A percentile compares a stretch with the other conserved stretches of the same genome.
Conservation (phyloP, 2,329 filamentous ascomycete species). For the Botryosphaeria dothidea region DNA sequence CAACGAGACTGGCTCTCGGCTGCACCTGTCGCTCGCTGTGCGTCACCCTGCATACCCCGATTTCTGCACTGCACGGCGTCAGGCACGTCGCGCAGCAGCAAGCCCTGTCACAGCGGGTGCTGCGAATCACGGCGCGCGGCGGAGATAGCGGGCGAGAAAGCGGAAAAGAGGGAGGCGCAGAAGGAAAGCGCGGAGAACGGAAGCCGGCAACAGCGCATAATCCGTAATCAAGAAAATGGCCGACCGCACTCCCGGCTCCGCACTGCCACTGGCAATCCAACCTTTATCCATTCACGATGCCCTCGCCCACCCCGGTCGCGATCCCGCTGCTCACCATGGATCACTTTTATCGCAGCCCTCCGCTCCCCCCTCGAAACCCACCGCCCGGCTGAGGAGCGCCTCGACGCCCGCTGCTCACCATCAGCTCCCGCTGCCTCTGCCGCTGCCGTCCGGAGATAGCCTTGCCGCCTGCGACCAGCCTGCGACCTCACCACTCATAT, state of each 20-base stretch:
- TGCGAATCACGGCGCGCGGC: not conserved
- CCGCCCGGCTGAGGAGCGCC: constrained; percentile 12
- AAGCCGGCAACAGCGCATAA: constrained; percentile 5
- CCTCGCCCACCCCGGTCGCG: not conserved
- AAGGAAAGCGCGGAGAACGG: not conserved
- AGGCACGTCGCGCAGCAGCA: constrained; percentile 3
- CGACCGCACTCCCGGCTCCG: not conserved
- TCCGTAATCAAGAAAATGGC: not conserved
- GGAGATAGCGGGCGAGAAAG: not conserved
- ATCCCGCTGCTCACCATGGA: not conserved
- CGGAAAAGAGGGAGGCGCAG: not conserved
- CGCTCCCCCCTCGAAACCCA: not conserved
- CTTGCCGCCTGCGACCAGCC: not conserved
- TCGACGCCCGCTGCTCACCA: constrained; percentile 1
- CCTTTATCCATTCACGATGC: constrained; percentile 7
- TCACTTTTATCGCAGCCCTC: not conserved
- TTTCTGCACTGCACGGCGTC: constrained; percentile 3
- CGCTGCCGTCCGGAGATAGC: constrained; percentile 14
- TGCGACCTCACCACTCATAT: constrained; percentile 15
- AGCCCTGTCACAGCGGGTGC: not conserved
- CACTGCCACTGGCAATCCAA: not conserved
- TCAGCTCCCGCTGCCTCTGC: not conserved
- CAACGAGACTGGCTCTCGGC: constrained; percentile 10
- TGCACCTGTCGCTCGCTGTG: not conserved
- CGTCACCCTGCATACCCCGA: not conserved